Percentiles rank a stretch among this genome's conserved stretches.
Evolutionary conservation across 2,329 filamentous ascomycete species (phyloP).

Genomic region (Alternaria ventricosa): DNA sequence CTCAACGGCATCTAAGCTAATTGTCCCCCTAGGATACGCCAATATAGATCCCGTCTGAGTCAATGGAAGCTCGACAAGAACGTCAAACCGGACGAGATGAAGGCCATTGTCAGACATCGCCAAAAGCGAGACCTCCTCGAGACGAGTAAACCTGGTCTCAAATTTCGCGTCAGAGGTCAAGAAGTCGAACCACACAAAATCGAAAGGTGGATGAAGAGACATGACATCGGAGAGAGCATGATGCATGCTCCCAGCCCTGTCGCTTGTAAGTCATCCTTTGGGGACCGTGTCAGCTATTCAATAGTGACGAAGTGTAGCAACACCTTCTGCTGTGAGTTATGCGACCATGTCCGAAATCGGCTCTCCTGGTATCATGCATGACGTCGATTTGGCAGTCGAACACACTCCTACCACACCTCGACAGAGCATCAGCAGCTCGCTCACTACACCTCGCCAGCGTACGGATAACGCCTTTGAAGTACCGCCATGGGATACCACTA

Average conservation of each 20-base stretch:
- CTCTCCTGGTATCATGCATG: background rate
- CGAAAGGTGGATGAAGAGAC: background rate
- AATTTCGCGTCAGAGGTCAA: background rate
- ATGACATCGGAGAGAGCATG: background rate
- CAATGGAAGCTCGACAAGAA: slow-evolving; percentile 29
- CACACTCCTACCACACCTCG: no score
- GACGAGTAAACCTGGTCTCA: background rate
- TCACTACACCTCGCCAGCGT: no score
- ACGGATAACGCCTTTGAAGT: background rate
- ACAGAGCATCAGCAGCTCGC: no score
- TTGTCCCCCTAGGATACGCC: background rate
- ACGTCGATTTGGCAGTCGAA: no score
- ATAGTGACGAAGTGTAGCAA: background rate
- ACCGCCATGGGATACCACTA: no score
- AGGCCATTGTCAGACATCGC: slow-evolving; percentile 27
- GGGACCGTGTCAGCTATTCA: no score
- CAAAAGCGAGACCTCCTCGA: slow-evolving; percentile 29
- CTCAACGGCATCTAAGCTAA: background rate
- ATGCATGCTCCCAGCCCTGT: background rate
- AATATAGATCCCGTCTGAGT: background rate
- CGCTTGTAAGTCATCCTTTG: no score
- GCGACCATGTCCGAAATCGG: background rate
- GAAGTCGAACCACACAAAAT: background rate
- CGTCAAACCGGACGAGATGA: slow-evolving; percentile 28
- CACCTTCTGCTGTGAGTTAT: background rate